phyloP scores from a whole-genome alignment of 2,329 filamentous ascomycete species.

The Sporothrix pseudoabietina region DNA sequence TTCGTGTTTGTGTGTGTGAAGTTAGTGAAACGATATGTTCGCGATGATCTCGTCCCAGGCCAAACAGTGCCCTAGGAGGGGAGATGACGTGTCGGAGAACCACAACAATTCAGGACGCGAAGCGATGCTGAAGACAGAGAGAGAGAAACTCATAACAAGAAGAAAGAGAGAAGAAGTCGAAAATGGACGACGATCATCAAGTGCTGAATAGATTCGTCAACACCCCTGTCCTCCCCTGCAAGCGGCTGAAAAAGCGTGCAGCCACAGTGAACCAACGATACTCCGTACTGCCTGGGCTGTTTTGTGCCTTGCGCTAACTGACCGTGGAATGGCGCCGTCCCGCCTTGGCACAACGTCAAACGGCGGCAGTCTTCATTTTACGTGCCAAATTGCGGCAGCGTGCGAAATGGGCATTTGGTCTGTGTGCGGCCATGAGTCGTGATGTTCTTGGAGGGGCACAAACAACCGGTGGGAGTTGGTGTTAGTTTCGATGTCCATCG shows the following conservation, averaged over 20 bases:
- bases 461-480: not conserved
- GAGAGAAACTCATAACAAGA: not conserved
- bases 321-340: constrained; percentile 11
- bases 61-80: not conserved
- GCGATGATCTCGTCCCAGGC: constrained; percentile 2
- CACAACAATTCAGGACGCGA: not conserved
- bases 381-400: not conserved
- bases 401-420: not conserved
- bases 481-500: too few relatives aligned
- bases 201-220: not conserved
- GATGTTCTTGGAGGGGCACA: not conserved
- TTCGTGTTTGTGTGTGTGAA: too few relatives aligned
- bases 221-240: constrained; percentile 12
- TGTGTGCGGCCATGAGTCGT: not conserved
- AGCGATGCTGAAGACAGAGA: not conserved
- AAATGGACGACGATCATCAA: not conserved
- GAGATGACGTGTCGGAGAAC: not conserved
- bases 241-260: constrained; percentile 11
- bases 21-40: not conserved
- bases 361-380: not conserved
- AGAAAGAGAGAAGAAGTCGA: not conserved
- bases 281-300: not conserved
- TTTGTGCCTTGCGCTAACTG: constrained; percentile 25
- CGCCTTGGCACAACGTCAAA: not conserved
- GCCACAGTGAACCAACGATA: not conserved